Percentiles rank a stretch among this genome's conserved stretches.
Evolutionary conservation across 148 eudicot genomes (phyloP).

Genomic region (Heliamphora exappendiculata): DNA sequence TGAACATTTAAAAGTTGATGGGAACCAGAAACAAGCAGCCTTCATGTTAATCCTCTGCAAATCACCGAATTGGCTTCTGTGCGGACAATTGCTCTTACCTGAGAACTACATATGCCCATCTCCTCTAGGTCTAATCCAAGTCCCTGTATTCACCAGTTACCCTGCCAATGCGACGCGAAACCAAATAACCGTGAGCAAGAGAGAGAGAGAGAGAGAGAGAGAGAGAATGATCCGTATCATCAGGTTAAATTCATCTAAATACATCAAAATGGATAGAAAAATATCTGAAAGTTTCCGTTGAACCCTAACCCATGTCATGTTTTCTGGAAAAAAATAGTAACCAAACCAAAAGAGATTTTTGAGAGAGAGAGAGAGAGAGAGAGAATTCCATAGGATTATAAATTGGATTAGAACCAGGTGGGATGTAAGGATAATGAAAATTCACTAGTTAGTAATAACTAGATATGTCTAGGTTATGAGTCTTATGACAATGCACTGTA

Average conservation of each 20-base stretch:
- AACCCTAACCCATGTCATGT: background rate
- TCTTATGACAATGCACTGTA: too few relatives aligned
- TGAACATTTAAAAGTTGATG: background rate
- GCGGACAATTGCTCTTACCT: background rate
- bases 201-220: background rate
- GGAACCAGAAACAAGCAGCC: background rate
- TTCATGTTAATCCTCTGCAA: background rate
- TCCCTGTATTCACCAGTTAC: conserved; percentile 56
- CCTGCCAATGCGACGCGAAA: conserved; percentile 28
- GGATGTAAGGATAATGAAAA: too few relatives aligned
- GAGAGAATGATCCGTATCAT: too few relatives aligned
- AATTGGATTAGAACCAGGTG: too few relatives aligned
- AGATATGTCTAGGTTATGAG: too few relatives aligned
- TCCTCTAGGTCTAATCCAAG: background rate
- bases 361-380: too few relatives aligned
- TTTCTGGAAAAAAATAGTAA: background rate
- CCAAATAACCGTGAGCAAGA: background rate
- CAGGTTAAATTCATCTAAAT: background rate
- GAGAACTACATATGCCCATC: background rate
- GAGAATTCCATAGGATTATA: too few relatives aligned
- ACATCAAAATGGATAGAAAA: background rate
- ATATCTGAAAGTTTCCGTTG: background rate
- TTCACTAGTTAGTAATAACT: too few relatives aligned
- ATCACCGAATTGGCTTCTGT: background rate
- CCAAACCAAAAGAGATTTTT: background rate